A percentile compares a stretch with the other conserved stretches of the same genome.
phyloP scores from a whole-genome alignment of 148 eudicot species.

The Chenopodium formosanum region DNA sequence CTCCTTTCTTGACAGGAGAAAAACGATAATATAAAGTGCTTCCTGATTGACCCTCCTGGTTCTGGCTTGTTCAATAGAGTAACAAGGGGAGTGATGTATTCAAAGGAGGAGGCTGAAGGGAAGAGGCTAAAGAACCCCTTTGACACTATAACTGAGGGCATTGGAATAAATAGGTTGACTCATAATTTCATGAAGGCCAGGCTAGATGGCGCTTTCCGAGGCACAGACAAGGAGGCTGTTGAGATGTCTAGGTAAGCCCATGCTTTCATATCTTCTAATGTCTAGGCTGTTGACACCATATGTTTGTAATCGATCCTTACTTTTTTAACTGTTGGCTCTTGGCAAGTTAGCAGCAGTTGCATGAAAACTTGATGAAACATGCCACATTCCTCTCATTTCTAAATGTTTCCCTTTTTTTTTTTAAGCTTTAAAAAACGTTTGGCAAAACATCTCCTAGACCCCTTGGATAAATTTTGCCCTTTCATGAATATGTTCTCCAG shows the following conservation, averaged over 20 bases:
- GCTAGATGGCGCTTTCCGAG: slow-evolving; percentile 92
- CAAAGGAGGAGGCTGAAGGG: slow-evolving; percentile 98
- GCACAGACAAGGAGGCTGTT: slow-evolving; percentile 91
- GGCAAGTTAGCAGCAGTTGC: neutral
- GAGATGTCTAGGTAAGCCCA: slow-evolving; percentile 92
- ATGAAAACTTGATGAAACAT: neutral
- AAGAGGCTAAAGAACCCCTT: slow-evolving; percentile 86
- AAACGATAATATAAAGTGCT: slow-evolving; percentile 65
- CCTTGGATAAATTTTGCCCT: neutral
- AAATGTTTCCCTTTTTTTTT: neutral
- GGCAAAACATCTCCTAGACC: neutral
- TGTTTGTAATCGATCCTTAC: too few relatives aligned
- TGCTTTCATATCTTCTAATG: neutral
- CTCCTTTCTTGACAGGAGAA: slow-evolving; percentile 56
- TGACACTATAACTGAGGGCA: slow-evolving; percentile 94
- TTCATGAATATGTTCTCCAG: neutral
- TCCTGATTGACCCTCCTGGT: slow-evolving; percentile 91
- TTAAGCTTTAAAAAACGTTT: too few relatives aligned
- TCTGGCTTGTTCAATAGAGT: slow-evolving; percentile 95
- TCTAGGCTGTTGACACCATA: too few relatives aligned
- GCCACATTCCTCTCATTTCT: neutral
- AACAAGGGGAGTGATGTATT: slow-evolving; percentile 95
- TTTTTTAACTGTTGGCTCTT: neutral
- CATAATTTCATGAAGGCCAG: slow-evolving; percentile 79
- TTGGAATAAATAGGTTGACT: slow-evolving; percentile 88